Percentiles rank a stretch among this genome's conserved stretches.
phyloP scores from a whole-genome alignment of 2,329 filamentous ascomycete genomes.

The Passalora sequoiae region DNA sequence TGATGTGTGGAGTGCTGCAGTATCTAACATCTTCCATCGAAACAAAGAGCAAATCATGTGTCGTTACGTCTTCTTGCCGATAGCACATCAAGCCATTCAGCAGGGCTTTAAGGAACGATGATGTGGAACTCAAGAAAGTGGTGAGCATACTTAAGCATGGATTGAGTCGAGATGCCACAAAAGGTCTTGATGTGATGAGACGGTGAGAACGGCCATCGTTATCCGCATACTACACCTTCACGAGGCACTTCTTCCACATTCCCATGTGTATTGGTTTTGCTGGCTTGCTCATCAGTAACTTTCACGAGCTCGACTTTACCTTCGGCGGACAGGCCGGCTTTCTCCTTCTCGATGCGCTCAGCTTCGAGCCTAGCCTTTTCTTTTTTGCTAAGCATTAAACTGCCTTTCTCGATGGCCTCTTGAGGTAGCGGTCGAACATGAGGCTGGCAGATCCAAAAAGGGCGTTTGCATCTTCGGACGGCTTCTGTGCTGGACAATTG shows the following conservation, averaged over 20 bases:
- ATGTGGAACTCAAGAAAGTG: too few relatives aligned
- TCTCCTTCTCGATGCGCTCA: conserved; percentile 26
- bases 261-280: conserved; percentile 9
- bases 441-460: conserved; percentile 87
- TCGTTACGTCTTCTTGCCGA: too few relatives aligned
- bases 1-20: too few relatives aligned
- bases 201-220: too few relatives aligned
- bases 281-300: conserved; percentile 12
- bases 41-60: too few relatives aligned
- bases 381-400: conserved; percentile 32
- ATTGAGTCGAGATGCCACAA: too few relatives aligned
- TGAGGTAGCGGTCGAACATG: conserved; percentile 80
- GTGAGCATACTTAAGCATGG: too few relatives aligned
- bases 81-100: too few relatives aligned
- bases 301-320: conserved; percentile 28
- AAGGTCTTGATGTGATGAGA: too few relatives aligned
- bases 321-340: conserved; percentile 25
- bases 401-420: conserved; percentile 57
- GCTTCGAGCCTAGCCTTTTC: conserved; percentile 27
- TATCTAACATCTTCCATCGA: too few relatives aligned
- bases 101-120: too few relatives aligned
- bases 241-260: conserved; percentile 36
- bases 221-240: conserved; percentile 44
- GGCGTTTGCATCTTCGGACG: conserved; percentile 68
- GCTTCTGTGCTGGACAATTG: conserved; percentile 48